These are phyloP conservation scores for Hyaloscypha hepaticicola DNA, from an alignment of 495 filamentous ascomycete genomes.

Conservation along the genomic window DNA sequence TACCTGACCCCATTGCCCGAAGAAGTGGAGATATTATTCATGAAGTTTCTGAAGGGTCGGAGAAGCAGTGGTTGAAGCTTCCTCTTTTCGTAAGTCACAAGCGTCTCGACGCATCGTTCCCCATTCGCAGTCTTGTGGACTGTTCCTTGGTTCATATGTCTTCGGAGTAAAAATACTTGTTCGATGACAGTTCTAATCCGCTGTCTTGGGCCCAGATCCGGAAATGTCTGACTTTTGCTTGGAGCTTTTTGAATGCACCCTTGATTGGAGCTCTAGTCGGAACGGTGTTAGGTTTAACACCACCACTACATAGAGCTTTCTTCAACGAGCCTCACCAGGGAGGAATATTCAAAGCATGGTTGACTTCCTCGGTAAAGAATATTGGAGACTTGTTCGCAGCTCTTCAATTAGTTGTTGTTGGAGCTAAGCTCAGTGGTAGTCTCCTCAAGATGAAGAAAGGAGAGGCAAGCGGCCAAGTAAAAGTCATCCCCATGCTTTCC, in stretches of 20 bases:
- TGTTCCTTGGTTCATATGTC: too few species aligned
- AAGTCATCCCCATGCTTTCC: constrained; percentile 47
- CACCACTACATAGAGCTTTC: constrained; percentile 61
- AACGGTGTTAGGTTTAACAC: constrained; percentile 58
- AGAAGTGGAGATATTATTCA: background rate
- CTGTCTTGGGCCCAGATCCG: constrained; percentile 43
- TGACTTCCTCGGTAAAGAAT: constrained; percentile 63
- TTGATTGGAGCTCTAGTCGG: constrained; percentile 63
- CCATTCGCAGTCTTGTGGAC: too few species aligned
- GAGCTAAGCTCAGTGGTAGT: constrained; percentile 59
- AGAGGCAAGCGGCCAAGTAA: constrained; percentile 37
- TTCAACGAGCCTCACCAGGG: constrained; percentile 61
- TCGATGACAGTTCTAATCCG: background rate
- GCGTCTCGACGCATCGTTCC: constrained; percentile 33
- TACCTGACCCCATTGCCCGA: constrained; percentile 34
- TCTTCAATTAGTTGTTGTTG: constrained; percentile 68
- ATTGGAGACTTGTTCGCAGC: constrained; percentile 69
- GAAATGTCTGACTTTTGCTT: background rate
- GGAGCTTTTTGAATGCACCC: constrained; percentile 52
- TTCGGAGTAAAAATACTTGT: background rate
- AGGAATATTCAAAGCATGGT: constrained; percentile 67
- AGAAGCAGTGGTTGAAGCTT: constrained; percentile 32
- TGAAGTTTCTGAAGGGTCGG: constrained; percentile 12
- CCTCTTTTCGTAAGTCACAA: constrained; percentile 35
- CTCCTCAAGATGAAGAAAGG: constrained; percentile 55